These are phyloP conservation scores for Polygonum aviculare DNA, from an alignment of 148 eudicot genomes.

Conservation along the genomic window DNA sequence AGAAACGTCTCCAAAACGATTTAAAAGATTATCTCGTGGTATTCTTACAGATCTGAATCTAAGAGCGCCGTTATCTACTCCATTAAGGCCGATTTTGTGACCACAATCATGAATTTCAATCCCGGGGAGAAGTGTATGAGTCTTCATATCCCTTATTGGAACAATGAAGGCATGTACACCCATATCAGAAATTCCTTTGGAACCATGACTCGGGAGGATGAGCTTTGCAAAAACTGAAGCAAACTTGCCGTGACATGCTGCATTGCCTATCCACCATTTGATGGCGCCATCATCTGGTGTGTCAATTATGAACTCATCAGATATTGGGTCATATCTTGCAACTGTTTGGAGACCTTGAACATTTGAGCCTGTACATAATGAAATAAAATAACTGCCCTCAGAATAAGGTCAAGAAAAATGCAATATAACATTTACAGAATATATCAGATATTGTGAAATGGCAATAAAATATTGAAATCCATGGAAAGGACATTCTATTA, in stretches of 20 bases:
- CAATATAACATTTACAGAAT: not conserved
- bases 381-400: not conserved
- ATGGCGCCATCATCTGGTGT: conserved; percentile 91
- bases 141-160: conserved; percentile 74
- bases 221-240: conserved; percentile 90
- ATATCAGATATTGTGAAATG: not conserved
- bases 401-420: not conserved
- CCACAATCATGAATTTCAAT: conserved; percentile 93
- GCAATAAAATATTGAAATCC: not conserved
- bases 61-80: conserved; percentile 93
- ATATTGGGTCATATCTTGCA: conserved; percentile 73
- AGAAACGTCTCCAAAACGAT: conserved; percentile 89
- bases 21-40: conserved; percentile 85
- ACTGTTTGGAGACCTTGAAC: conserved; percentile 88
- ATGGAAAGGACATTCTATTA: not conserved
- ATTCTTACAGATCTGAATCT: conserved; percentile 74
- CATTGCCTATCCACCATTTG: conserved; percentile 98
- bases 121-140: conserved; percentile 70
- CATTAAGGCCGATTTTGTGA: conserved; percentile 89
- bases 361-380: conserved; percentile 57
- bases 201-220: conserved; percentile 64
- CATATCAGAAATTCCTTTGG: conserved; percentile 72
- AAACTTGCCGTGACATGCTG: conserved; percentile 90
- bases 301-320: conserved; percentile 73
- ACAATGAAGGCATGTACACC: conserved; percentile 96